These are phyloP conservation scores for Mycena amicta DNA, from an alignment of 768 basidiomycete species.

Conservation along the genomic window DNA sequence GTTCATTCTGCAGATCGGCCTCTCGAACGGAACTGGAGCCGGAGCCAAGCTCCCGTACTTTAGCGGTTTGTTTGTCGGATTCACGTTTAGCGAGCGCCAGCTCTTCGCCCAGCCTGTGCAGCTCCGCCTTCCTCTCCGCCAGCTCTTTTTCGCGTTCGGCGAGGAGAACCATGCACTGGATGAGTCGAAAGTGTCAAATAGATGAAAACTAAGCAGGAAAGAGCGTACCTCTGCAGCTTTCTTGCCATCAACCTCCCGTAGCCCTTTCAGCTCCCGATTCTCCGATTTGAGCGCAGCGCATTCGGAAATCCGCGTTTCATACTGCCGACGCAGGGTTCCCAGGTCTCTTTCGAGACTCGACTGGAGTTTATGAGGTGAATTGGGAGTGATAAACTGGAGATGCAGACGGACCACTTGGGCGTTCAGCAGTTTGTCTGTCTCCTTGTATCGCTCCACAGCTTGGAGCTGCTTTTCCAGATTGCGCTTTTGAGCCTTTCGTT, in stretches of 20 bases:
- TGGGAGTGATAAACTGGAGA: background rate
- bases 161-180: slow-evolving; percentile 32
- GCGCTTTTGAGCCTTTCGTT: slow-evolving; percentile 66
- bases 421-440: slow-evolving; percentile 61
- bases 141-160: slow-evolving; percentile 38
- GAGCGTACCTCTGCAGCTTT: slow-evolving; percentile 42
- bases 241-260: slow-evolving; percentile 41
- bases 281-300: slow-evolving; percentile 47
- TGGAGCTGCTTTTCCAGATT: slow-evolving; percentile 49
- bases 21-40: slow-evolving; percentile 33
- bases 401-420: slow-evolving; percentile 57
- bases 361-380: too few species aligned
- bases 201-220: background rate
- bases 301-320: slow-evolving; percentile 8
- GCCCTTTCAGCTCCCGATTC: slow-evolving; percentile 32
- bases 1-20: slow-evolving; percentile 42
- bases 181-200: background rate
- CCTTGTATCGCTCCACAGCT: slow-evolving; percentile 65
- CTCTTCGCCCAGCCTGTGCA: slow-evolving; percentile 51
- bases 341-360: slow-evolving; percentile 20
- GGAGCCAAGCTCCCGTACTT: slow-evolving; percentile 45
- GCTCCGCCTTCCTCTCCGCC: slow-evolving; percentile 36
- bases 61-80: slow-evolving; percentile 49
- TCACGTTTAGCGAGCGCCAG: slow-evolving; percentile 51
- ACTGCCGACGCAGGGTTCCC: slow-evolving; percentile 1